phyloP scores from a whole-genome alignment of 192 early-diverging fungal species.

The Allomyces macrogynus region DNA sequence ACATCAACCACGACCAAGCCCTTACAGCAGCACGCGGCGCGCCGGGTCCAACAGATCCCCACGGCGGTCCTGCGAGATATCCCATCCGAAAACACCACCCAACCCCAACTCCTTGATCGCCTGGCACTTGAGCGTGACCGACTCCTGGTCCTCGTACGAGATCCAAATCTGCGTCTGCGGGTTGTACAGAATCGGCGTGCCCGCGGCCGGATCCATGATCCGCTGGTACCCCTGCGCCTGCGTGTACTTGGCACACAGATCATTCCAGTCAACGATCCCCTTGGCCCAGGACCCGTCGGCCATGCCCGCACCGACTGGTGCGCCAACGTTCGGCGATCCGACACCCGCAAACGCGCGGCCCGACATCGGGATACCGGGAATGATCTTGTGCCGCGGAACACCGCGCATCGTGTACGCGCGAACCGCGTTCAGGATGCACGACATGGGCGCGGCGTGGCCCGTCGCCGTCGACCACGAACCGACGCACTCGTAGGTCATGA shows the following conservation, averaged over 20 bases:
- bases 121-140: not conserved
- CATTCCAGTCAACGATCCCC: not conserved
- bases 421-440: slow-evolving; percentile 49
- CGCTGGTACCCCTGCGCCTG: not conserved
- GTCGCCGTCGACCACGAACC: slow-evolving; percentile 41
- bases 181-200: not conserved
- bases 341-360: slow-evolving; percentile 57
- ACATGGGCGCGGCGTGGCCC: slow-evolving; percentile 77
- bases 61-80: not conserved
- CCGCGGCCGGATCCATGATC: not conserved
- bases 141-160: not conserved
- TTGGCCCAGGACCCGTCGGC: too few species aligned
- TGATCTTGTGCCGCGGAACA: slow-evolving; percentile 61
- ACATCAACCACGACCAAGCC: too few species aligned
- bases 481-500: slow-evolving; percentile 79
- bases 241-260: not conserved
- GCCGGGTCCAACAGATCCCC: not conserved
- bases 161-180: not conserved
- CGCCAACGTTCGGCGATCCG: not conserved
- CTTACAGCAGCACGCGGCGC: not conserved
- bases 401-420: slow-evolving; percentile 47
- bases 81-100: not conserved
- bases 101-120: not conserved
- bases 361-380: slow-evolving; percentile 80
- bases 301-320: not conserved